Evolutionary conservation across 768 basidiomycete species (phyloP).

Genomic region (Strobilomyces dryophilus): DNA sequence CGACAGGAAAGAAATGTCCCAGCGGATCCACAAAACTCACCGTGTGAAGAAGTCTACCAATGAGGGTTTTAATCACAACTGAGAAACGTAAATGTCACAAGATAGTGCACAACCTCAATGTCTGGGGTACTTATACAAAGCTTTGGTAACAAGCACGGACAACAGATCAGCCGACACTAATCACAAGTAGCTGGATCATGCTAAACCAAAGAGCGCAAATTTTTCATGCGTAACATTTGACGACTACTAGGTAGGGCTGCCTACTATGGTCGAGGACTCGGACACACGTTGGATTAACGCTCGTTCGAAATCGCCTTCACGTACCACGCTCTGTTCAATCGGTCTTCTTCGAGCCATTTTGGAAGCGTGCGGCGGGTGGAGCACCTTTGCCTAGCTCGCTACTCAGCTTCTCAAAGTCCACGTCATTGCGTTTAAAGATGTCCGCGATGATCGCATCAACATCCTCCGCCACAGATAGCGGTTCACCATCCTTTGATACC

Average conservation of each 20-base stretch:
- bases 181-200: background rate
- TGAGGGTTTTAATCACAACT: background rate
- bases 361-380: constrained; percentile 21
- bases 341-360: constrained; percentile 24
- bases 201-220: background rate
- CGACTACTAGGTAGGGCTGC: background rate
- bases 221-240: background rate
- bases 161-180: background rate
- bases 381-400: constrained; percentile 18
- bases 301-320: background rate
- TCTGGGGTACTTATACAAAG: too few relatives aligned
- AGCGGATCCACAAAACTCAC: too few relatives aligned
- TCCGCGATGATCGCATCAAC: constrained; percentile 30
- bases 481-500: constrained; percentile 19
- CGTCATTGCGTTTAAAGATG: constrained; percentile 29
- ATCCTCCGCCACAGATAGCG: constrained; percentile 26
- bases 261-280: background rate
- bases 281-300: background rate
- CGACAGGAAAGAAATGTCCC: background rate
- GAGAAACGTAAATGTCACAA: constrained; percentile 8
- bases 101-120: background rate
- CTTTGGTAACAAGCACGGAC: background rate
- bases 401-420: constrained; percentile 30
- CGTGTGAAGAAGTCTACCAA: constrained; percentile 10
- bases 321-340: constrained; percentile 18